Base-by-base conservation (phyloP, 2,329 filamentous ascomycete species). In the Truncatella angustata region DNA sequence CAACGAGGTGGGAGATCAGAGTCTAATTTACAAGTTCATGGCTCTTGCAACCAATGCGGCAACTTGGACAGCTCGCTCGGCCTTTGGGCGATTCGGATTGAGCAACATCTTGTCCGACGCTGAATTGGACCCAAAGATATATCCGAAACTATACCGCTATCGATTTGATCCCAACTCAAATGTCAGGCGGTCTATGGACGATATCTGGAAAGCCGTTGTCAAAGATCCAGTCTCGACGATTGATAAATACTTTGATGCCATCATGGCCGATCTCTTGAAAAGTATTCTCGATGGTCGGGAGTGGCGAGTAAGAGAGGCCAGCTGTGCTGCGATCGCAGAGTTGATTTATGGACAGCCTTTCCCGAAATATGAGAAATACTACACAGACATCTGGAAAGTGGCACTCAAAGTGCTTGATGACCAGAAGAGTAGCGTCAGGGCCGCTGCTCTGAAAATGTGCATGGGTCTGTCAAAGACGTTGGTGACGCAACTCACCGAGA, bases 21-120 rank as follows among this genome's bases (percentile, higher is more conserved):
- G 89, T 60, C 77, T 99, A n/a, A 90, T 97, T 1, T 99, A 99
- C 74, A 91, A 92, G 55, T 97, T 99, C 73, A 99, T 99, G 94
- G 93, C 92, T 0, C 79, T 99, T 59, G 94, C 94, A 3, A 91
- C 91, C 2, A 96, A 97, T 63, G 95, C 96, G 44, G 91, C 92
- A 1, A 95, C 96, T 14, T 99, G 94, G 94, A 93, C 91, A 1
- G 96, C 91, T n/a, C 84, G 94, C 47, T 95, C 94, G 1, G 94
- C 94, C 0, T 97, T 99, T 70, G 94, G 94, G 3, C 83, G 91
- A 10, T 97, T 97, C 59, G 94, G 94, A 0, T 79, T 99, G 46
- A 95, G 91, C 67, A 94, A 83, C 59, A 93, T 99, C 55, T 81
- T 99, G 44, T 94, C 91, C 0, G 91, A 96, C 62, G 92, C 92